A percentile compares a stretch with the other conserved stretches of the same genome.
phyloP scores from a whole-genome alignment of 2,329 filamentous ascomycete genomes.

The Stagonosporopsis vannaccii region DNA sequence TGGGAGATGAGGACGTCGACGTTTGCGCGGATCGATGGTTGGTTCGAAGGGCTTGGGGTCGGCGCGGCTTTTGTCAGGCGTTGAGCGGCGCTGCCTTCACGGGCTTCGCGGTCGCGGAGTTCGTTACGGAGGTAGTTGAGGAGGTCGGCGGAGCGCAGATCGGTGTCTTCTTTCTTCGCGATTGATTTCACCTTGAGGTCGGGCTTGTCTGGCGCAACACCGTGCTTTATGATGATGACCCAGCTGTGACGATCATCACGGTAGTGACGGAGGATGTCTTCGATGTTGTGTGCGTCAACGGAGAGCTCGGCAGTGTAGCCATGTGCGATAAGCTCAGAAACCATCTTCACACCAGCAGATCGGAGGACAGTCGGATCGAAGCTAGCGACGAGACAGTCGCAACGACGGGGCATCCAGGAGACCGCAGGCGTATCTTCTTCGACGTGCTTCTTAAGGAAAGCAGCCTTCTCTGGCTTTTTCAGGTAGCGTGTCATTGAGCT shows the following conservation, averaged over 20 bases:
- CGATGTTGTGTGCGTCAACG: slow-evolving; percentile 76
- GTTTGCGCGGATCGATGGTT: slow-evolving; percentile 57
- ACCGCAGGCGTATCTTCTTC: slow-evolving; percentile 60
- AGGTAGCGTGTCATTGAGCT: slow-evolving; percentile 65
- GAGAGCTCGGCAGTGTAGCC: slow-evolving; percentile 90
- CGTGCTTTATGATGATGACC: slow-evolving; percentile 88
- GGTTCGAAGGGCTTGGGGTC: slow-evolving; percentile 28
- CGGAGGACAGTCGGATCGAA: slow-evolving; percentile 81
- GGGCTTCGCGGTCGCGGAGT: slow-evolving; percentile 78
- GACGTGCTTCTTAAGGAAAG: slow-evolving; percentile 73
- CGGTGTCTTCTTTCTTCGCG: slow-evolving; percentile 76
- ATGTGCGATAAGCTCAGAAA: slow-evolving; percentile 81
- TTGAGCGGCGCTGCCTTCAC: slow-evolving; percentile 57
- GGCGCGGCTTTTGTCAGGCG: slow-evolving; percentile 31
- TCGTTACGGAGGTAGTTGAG: slow-evolving; percentile 82
- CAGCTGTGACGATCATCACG: slow-evolving; percentile 81
- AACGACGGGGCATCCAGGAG: slow-evolving; percentile 61
- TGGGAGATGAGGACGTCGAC: slow-evolving; percentile 85
- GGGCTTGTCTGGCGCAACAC: slow-evolving; percentile 62
- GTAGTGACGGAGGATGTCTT: slow-evolving; percentile 80
- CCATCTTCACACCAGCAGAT: slow-evolving; percentile 76
- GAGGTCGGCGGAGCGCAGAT: slow-evolving; percentile 76
- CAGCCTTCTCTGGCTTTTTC: slow-evolving; percentile 54
- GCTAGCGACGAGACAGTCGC: slow-evolving; percentile 88
- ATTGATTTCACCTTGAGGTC: slow-evolving; percentile 79